Base-by-base conservation (phyloP, 352 stramenopile genomes). In the Phytopythium mirpurense region DNA sequence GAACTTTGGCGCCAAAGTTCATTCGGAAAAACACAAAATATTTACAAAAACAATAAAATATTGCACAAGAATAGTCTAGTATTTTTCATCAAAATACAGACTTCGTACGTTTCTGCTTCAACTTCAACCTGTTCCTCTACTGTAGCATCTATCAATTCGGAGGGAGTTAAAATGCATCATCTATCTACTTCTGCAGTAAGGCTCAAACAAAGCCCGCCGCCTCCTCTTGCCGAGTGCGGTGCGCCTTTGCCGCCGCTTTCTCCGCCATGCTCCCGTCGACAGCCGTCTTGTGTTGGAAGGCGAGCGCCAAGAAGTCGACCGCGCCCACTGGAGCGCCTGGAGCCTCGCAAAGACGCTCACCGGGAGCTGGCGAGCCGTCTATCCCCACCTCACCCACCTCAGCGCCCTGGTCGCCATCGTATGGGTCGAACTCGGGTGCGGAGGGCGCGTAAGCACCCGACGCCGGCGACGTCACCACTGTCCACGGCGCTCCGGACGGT, bases 281-380 rank as follows among this genome's bases (percentile, higher is more conserved):
- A 12, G 42, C 21, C 11, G 50, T 56, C 18, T 45, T 75, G 1
- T 59, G 51, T 43, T 68, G 81, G 53, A 85, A 85, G 9, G 74
- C 74, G 18, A 85, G 58, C 21, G 72, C 69, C 15, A 80, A 44
- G 52, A 81, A 85, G 32, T 82, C 61, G 6, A 77, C 56, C 10
- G 56, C 56, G 15, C 37, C 49, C 21, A 15, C 19, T 31, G 43
- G 34, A 1, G 10, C 16, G 27, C 15, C n/a, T n/a, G n/a, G n/a
- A n/a, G n/a, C n/a, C n/a, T n/a, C n/a, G n/a, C n/a, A n/a, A n/a
- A n/a, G 29, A 32, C 9, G 29, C 9, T 9, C 29, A 5, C 9
- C 29, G 9, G 5, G 16, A 8, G 35, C 15, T 9, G 35, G 35
- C 5, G 16, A 21, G 35, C 14, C 2, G 7, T 7, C 16, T 11